Evolutionary conservation across 2,329 filamentous ascomycete genomes (phyloP).

Genomic region (Pseudogymnoascus sp.): DNA sequence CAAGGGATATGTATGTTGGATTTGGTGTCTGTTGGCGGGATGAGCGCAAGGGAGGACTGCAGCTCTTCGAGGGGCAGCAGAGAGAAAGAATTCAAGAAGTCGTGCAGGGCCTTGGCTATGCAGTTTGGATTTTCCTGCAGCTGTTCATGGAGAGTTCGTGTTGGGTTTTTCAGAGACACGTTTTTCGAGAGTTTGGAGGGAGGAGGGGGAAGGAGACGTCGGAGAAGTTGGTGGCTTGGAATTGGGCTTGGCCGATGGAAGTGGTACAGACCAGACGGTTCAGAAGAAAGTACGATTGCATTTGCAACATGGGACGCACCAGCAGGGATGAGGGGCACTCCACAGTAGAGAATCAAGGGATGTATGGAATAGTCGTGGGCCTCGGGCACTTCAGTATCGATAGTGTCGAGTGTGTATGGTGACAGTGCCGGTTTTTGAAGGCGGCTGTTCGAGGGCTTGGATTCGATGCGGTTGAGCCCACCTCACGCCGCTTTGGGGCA

Average conservation of each 20-base stretch:
- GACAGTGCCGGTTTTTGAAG: not conserved
- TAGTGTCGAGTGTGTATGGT: not conserved
- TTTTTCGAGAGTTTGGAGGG: not conserved
- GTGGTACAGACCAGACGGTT: constrained; percentile 6
- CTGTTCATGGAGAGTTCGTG: constrained; percentile 3
- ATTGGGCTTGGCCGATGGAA: constrained; percentile 1
- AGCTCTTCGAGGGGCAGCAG: not conserved
- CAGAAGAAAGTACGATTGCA: constrained; percentile 2
- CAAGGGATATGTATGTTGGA: constrained; percentile 8
- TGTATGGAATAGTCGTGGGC: constrained; percentile 1
- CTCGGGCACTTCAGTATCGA: not conserved
- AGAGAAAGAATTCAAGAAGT: not conserved
- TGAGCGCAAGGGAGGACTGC: not conserved
- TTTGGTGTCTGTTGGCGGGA: constrained; percentile 3
- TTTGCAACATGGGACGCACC: constrained; percentile 8
- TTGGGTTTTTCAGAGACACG: not conserved
- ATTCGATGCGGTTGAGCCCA: not conserved
- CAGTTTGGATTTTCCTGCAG: not conserved
- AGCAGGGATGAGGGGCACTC: constrained; percentile 3
- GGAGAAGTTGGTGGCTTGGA: constrained; percentile 7
- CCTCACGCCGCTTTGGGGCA: not conserved
- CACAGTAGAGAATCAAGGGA: constrained; percentile 4
- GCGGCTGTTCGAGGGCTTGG: constrained; percentile 4
- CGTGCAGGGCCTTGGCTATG: not conserved
- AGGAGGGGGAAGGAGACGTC: not conserved